A percentile compares a stretch with the other conserved stretches of the same genome.
phyloP scores from a whole-genome alignment of 257 asterid species.

The Primulina huaijiensis region DNA sequence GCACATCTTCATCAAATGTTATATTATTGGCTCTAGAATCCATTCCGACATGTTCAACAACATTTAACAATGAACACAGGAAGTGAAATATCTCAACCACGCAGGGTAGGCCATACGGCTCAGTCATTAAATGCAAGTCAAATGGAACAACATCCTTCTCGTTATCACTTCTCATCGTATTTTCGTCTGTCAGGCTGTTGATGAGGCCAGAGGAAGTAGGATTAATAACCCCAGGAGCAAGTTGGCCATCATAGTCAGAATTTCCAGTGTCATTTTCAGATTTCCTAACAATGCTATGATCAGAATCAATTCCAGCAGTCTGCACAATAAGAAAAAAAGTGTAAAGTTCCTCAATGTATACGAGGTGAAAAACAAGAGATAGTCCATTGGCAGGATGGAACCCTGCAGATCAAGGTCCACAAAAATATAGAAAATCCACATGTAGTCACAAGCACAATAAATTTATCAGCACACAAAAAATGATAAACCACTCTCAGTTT shows the following conservation, averaged over 20 bases:
- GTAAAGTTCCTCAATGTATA: slow-evolving; percentile 22
- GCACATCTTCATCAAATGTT: slow-evolving; percentile 89
- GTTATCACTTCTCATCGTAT: slow-evolving; percentile 40
- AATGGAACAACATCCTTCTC: slow-evolving; percentile 77
- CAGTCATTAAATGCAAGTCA: slow-evolving; percentile 75
- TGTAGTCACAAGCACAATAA: neutral
- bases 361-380: slow-evolving; percentile 19
- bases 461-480: slow-evolving; percentile 10
- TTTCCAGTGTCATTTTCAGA: slow-evolving; percentile 65
- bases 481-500: neutral
- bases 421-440: slow-evolving; percentile 9
- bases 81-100: slow-evolving; percentile 95
- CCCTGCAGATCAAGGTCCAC: slow-evolving; percentile 18
- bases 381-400: slow-evolving; percentile 21
- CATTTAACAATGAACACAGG: slow-evolving; percentile 82
- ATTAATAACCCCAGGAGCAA: slow-evolving; percentile 49
- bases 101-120: slow-evolving; percentile 94
- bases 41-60: slow-evolving; percentile 70
- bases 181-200: slow-evolving; percentile 54
- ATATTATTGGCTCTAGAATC: slow-evolving; percentile 81
- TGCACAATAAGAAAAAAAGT: slow-evolving; percentile 31
- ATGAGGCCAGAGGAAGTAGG: slow-evolving; percentile 52
- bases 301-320: slow-evolving; percentile 50
- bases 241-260: slow-evolving; percentile 56
- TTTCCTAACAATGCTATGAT: slow-evolving; percentile 51